phyloP scores from a whole-genome alignment of 1,139 yeast genomes.

The Hyphopichia wangnamkhiaoensis region DNA sequence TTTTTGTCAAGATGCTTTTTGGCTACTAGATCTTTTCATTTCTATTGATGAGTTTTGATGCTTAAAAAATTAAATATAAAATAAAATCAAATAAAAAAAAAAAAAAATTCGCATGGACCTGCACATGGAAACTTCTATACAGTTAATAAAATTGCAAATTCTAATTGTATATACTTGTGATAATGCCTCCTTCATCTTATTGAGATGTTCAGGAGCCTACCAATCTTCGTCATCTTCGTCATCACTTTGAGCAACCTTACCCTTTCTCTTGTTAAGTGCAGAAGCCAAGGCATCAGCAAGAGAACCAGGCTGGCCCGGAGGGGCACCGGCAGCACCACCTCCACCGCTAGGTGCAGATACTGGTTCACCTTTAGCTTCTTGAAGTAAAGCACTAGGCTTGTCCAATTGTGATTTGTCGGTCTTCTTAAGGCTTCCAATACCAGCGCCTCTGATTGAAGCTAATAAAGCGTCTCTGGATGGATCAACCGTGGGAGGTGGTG shows the following conservation, averaged over 20 bases:
- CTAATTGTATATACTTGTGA: background rate
- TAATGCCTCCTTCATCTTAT: background rate
- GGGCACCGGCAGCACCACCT: conserved; percentile 38
- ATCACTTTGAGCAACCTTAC: conserved; percentile 79
- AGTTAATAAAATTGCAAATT: background rate
- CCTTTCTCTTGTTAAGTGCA: conserved; percentile 80
- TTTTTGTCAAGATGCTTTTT: no score
- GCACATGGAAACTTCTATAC: background rate
- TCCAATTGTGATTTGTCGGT: conserved; percentile 85
- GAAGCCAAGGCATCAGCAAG: conserved; percentile 88
- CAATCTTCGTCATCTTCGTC: conserved; percentile 73
- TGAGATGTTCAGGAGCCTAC: no score
- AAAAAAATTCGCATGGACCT: background rate
- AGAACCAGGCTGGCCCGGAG: conserved; percentile 54
- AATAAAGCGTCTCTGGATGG: conserved; percentile 77
- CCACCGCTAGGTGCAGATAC: conserved; percentile 26
- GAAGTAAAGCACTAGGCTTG: conserved; percentile 68
- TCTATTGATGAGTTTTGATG: no score
- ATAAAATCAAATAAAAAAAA: no score
- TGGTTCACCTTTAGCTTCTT: conserved; percentile 68
- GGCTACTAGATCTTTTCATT: no score
- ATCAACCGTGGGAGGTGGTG: conserved; percentile 40
- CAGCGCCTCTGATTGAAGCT: conserved; percentile 83
- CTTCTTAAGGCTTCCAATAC: conserved; percentile 65
- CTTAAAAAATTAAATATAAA: no score